Conservation (phyloP, 202 grass and related monocot genomes). For the Musa balbisiana region DNA sequence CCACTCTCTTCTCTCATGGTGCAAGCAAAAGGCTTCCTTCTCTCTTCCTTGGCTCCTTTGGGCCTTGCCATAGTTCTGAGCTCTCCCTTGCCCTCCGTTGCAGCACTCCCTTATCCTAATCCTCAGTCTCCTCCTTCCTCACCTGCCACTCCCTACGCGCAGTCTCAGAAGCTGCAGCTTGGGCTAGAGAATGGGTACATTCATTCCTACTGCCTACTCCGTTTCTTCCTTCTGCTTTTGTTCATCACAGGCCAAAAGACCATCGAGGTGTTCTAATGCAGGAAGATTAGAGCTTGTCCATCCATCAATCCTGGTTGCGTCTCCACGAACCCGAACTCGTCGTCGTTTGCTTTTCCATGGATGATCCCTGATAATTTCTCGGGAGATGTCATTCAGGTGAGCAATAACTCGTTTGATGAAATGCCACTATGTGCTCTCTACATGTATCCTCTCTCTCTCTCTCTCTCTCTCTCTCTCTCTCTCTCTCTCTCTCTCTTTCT, state of each 20-base stretch:
- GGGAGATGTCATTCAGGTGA: constrained; percentile 38
- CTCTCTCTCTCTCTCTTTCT: neutral
- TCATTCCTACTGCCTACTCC: neutral
- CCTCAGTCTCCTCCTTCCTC: constrained; percentile 3
- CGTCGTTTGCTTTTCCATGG: constrained; percentile 70
- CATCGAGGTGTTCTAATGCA: constrained; percentile 15
- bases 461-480: neutral
- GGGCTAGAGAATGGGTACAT: constrained; percentile 63
- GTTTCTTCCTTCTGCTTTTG: neutral
- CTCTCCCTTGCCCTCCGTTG: constrained; percentile 29
- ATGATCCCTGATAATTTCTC: constrained; percentile 54
- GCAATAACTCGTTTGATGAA: neutral
- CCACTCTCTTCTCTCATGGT: neutral
- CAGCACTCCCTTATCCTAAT: constrained; percentile 23
- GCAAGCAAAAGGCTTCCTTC: constrained; percentile 4
- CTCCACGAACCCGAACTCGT: constrained; percentile 69
- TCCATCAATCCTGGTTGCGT: constrained; percentile 74
- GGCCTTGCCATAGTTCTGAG: constrained; percentile 24
- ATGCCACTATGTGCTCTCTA: too few species aligned
- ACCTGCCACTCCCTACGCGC: constrained; percentile 49
- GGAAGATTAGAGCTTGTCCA: constrained; percentile 85
- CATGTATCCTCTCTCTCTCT: neutral
- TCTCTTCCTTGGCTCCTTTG: constrained; percentile 34
- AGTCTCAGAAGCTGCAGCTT: constrained; percentile 57
- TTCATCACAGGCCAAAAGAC: too few species aligned